Base-by-base conservation (phyloP, 371 early-diverging fungal species). In the Lichtheimia ramosa region DNA sequence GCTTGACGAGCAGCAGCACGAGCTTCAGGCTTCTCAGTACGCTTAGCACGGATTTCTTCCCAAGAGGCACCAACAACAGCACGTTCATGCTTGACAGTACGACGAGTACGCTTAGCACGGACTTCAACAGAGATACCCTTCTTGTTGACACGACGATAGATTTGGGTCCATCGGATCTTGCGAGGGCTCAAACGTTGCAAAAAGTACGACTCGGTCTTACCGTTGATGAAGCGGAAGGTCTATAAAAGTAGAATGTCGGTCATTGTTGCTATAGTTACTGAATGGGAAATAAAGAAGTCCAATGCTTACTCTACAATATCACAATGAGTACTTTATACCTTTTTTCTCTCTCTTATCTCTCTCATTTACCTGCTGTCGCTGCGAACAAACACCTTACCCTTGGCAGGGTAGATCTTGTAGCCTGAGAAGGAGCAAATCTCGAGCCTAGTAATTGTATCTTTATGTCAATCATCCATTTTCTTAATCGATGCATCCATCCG, bases 341-440 rank as follows among this genome's bases (percentile, higher is more conserved):
- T 43, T 0, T 43, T 2, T n/a, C 15, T n/a, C 43, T 18, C 18
- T 3, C 43, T 3, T 18, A 6, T 34, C 34, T 34, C 34, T 34
- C 16, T 53, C 10, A 49, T 21, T 63, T 78, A 78, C 80, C 91
- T 88, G 88, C 83, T 89, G 90, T 98, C 98, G 63, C 80, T 66
- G 64, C 94, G 92, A 72, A 98, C 91, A 79, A 83, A 97, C 68
- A 91, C 79, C 87, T 89, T 93, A 57, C 98, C 98, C 84, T 94
- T 93, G 73, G 94, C 92, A 61, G 98, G 98, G 88, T 98, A 96
- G 91, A 98, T 97, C 90, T 96, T 96, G 88, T 90, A 91, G 68
- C 96, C 96, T 65, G 96, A 95, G 84, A 97, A 97, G 73, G 91
- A 88, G 89, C 97, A 97, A 75, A 88, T 83, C 82, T 93, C 93